phyloP scores from a whole-genome alignment of 805 yeast species.

The Teunomyces funiuensis region DNA sequence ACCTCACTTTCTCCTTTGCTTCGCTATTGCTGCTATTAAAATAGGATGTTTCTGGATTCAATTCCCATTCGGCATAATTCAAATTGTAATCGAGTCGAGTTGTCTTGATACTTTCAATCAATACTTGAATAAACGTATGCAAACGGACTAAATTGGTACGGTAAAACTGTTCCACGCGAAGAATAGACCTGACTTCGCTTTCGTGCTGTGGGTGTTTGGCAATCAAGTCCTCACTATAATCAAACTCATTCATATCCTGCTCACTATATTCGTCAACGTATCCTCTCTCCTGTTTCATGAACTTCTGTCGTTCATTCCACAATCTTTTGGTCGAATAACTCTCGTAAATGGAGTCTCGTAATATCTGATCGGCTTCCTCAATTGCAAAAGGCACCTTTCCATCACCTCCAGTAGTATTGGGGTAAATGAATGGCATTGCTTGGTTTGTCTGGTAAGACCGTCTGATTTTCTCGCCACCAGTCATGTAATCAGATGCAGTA shows the following conservation, averaged over 20 bases:
- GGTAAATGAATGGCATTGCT: slow-evolving; percentile 66
- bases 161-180: slow-evolving; percentile 64
- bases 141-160: slow-evolving; percentile 50
- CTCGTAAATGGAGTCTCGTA: slow-evolving; percentile 60
- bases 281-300: slow-evolving; percentile 74
- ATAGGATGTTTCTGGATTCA: slow-evolving; percentile 32
- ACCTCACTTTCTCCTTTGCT: slow-evolving; percentile 20
- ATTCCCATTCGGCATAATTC: slow-evolving; percentile 35
- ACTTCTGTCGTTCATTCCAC: slow-evolving; percentile 67
- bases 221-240: slow-evolving; percentile 22
- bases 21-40: slow-evolving; percentile 15
- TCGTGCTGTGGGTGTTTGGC: slow-evolving; percentile 34
- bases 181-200: slow-evolving; percentile 42
- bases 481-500: slow-evolving; percentile 43
- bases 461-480: slow-evolving; percentile 50
- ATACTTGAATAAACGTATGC: slow-evolving; percentile 61
- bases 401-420: slow-evolving; percentile 32
- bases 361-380: slow-evolving; percentile 72
- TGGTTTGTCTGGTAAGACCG: slow-evolving; percentile 64
- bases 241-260: slow-evolving; percentile 21
- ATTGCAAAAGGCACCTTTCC: slow-evolving; percentile 66
- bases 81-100: slow-evolving; percentile 41
- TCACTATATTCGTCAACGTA: slow-evolving; percentile 21
- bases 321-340: slow-evolving; percentile 69
- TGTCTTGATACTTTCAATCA: slow-evolving; percentile 62